Evolutionary conservation across 2,329 filamentous ascomycete species (phyloP).

Genomic region (Bipolaris bicolor): DNA sequence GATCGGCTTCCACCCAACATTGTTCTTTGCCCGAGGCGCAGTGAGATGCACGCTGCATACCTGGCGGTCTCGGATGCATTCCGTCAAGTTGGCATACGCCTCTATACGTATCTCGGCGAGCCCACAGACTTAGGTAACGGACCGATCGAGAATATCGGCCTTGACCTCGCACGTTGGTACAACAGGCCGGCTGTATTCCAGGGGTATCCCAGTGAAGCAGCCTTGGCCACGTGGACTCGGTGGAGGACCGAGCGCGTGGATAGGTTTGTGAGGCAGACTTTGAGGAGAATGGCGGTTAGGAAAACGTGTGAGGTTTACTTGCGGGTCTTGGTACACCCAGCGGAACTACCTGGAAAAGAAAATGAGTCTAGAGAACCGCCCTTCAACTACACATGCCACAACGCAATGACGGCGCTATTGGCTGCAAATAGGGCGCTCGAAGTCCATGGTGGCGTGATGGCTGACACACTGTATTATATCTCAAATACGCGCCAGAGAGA

Average conservation of each 20-base stretch:
- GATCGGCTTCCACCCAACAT: slow-evolving; percentile 1
- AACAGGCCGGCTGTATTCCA: not conserved
- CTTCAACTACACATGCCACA: too few relatives aligned
- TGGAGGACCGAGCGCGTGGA: not conserved
- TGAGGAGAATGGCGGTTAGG: not conserved
- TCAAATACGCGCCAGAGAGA: too few relatives aligned
- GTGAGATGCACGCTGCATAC: not conserved
- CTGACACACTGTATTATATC: too few relatives aligned
- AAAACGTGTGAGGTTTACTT: not conserved
- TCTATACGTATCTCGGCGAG: not conserved
- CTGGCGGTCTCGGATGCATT: not conserved
- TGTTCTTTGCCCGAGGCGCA: not conserved
- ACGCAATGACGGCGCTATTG: too few relatives aligned
- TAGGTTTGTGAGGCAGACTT: not conserved
- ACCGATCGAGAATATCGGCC: not conserved
- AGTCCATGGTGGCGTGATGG: too few relatives aligned
- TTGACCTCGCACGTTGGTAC: not conserved
- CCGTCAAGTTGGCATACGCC: not conserved
- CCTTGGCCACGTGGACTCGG: not conserved
- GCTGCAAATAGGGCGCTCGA: too few relatives aligned
- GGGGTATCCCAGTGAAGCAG: not conserved
- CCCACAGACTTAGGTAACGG: not conserved
- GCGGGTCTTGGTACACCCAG: too few relatives aligned
- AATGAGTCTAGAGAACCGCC: too few relatives aligned
- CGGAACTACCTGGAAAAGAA: too few relatives aligned